These are phyloP conservation scores for Colletotrichum sp. DNA, from an alignment of 2,329 filamentous ascomycete genomes.

Conservation along the genomic window DNA sequence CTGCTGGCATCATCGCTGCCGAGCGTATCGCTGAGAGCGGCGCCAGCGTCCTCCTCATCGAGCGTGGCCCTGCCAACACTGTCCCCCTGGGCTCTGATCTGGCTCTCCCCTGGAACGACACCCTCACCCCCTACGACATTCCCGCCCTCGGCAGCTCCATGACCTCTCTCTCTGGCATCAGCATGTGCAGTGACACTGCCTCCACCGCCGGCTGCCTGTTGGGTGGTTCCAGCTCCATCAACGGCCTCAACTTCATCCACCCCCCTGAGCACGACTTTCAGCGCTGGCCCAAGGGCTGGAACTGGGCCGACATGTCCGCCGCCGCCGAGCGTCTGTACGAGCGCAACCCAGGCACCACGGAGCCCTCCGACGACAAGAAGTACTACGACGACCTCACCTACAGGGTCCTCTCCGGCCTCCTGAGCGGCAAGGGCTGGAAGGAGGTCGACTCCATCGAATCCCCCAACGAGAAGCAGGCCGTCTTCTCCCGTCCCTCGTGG, in stretches of 20 bases:
- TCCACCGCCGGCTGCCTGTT: conserved; percentile 40
- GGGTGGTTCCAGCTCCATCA: conserved; percentile 38
- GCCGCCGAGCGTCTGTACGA: conserved; percentile 30
- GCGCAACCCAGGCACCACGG: conserved; percentile 29
- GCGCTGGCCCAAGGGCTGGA: conserved; percentile 34
- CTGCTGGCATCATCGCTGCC: conserved; percentile 39
- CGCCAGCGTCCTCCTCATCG: conserved; percentile 39
- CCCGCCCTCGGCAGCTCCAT: conserved; percentile 31
- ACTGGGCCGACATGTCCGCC: conserved; percentile 27
- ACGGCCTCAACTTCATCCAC: conserved; percentile 36
- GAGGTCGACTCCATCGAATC: conserved; percentile 44
- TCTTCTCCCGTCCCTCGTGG: conserved; percentile 14
- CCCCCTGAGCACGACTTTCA: conserved; percentile 36
- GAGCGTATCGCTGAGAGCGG: conserved; percentile 40
- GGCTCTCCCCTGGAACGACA: conserved; percentile 35
- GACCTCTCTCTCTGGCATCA: conserved; percentile 21
- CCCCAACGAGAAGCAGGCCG: conserved; percentile 7
- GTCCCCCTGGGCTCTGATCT: conserved; percentile 33
- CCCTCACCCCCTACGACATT: conserved; percentile 33
- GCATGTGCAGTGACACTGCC: conserved; percentile 39
- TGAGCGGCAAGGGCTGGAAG: conserved; percentile 10
- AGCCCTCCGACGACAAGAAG: conserved; percentile 28
- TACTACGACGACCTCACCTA: conserved; percentile 14
- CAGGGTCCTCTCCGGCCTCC: neutral
- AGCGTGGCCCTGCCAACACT: conserved; percentile 40